A percentile compares a stretch with the other conserved stretches of the same genome.
Evolutionary conservation across 306 rosid genomes (phyloP).

Genomic region (Argentina anserina): DNA sequence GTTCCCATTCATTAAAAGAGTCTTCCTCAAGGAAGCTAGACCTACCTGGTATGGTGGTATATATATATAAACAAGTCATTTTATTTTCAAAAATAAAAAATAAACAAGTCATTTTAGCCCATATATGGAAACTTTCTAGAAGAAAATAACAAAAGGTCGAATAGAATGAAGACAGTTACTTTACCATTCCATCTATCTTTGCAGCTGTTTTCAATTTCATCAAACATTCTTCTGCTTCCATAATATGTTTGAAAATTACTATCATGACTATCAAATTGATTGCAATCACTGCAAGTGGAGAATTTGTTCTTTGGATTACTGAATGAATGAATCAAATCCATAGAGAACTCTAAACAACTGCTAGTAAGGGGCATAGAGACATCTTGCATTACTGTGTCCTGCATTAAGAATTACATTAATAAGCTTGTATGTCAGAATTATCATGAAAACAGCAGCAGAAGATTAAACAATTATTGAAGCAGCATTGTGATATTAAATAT

Average conservation of each 20-base stretch:
- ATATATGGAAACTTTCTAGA: not conserved
- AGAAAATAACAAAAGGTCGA: not conserved
- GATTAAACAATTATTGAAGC: not conserved
- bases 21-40: slow-evolving; percentile 38
- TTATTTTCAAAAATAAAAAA: too few species aligned
- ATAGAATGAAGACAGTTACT: not conserved
- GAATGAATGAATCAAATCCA: slow-evolving; percentile 30
- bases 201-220: slow-evolving; percentile 25
- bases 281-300: slow-evolving; percentile 27
- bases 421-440: not conserved
- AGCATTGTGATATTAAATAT: not conserved
- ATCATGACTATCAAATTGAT: slow-evolving; percentile 28
- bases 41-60: slow-evolving; percentile 41
- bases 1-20: slow-evolving; percentile 45
- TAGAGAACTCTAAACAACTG: slow-evolving; percentile 39
- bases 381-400: slow-evolving; percentile 70
- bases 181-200: slow-evolving; percentile 63
- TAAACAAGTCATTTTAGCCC: not conserved
- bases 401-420: slow-evolving; percentile 32
- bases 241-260: slow-evolving; percentile 31
- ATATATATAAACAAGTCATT: slow-evolving; percentile 8
- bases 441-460: not conserved
- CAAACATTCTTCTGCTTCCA: slow-evolving; percentile 39
- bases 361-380: slow-evolving; percentile 29
- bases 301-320: slow-evolving; percentile 35